Conservation (phyloP, 805 yeast genomes). For the Kazachstania psychrophila region DNA sequence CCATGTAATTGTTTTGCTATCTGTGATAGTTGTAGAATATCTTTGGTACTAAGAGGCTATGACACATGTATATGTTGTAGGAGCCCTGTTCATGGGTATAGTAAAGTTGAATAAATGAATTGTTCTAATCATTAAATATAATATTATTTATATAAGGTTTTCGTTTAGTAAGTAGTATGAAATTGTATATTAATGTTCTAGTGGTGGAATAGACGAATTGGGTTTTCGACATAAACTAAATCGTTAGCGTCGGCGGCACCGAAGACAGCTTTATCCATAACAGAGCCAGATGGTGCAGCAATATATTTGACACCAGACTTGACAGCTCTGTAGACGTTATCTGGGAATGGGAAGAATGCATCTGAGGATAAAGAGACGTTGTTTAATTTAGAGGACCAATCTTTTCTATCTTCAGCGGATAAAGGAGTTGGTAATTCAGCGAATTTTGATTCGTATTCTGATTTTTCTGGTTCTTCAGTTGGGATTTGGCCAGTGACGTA, state of each 20-base stretch:
- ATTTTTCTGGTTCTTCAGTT: conserved; percentile 80
- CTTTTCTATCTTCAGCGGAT: conserved; percentile 71
- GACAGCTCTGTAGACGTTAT: conserved; percentile 94
- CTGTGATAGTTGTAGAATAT: conserved; percentile 74
- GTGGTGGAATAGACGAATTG: conserved; percentile 96
- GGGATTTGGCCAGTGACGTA: conserved; percentile 90
- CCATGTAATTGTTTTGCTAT: conserved; percentile 86
- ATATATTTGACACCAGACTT: conserved; percentile 90
- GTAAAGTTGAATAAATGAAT: conserved; percentile 26
- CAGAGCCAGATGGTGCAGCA: conserved; percentile 96
- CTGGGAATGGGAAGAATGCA: conserved; percentile 99
- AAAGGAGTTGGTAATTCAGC: conserved; percentile 74
- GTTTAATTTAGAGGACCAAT: conserved; percentile 70
- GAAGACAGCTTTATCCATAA: conserved; percentile 92
- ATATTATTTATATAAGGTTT: not conserved
- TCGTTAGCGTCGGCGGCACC: conserved; percentile 89
- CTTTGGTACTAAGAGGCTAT: conserved; percentile 62
- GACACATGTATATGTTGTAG: conserved; percentile 84
- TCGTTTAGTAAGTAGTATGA: not conserved
- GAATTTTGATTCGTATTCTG: conserved; percentile 86
- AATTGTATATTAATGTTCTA: conserved; percentile 27
- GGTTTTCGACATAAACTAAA: conserved; percentile 90
- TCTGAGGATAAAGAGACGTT: conserved; percentile 90
- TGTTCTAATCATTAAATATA: not conserved
- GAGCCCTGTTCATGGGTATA: conserved; percentile 49